Evolutionary conservation across 1,139 yeast genomes (phyloP), one percentile per base, ranked within the genome.

Genomic region (Hansenula sp.): DNA sequence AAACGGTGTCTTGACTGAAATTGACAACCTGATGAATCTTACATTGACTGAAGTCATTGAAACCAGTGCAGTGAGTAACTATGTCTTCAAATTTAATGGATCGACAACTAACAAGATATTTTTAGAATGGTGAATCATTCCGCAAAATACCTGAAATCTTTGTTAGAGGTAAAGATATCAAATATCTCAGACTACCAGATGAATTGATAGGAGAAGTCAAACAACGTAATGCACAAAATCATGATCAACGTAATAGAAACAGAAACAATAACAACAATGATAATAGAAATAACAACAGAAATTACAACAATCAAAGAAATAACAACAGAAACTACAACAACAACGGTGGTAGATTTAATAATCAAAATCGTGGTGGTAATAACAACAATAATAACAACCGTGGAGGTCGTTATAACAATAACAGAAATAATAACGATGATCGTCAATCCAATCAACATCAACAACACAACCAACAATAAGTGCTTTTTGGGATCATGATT

Each of bases 1-100:
- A 44, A 86, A 84, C 57, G 99, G 99, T 31, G 79, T 77, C 46
- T 71, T 94, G 47, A 77, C 81, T 44, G 85, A 86, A 57, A 89
- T 96, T 55, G 98, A 94, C 61, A 82, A 88, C 31, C 88, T 95
- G 90, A 94, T 94, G 98, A 92, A 92, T 61, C 71, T 94, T 53
- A 87, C 96, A 1, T 71, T 94, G 42, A 72, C 72, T 34, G 82
- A 89, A 51, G 97, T 85, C 19, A 77, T 82, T 39, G 90, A 84
- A 59, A 78, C 86, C 14, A 79, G 80, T 45, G 70, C 82, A 7
- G 66, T 57, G 49, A 29, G 57, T 47, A 34, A 31, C 5, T 14
- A 16, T 21, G 26, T 3, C 14, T 12, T 13, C 5, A 12, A 6
- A 2, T 14, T n/a, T 31, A 6, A 12, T 17, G 16, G 13, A 12